Percentiles rank a stretch among this genome's conserved stretches.
Evolutionary conservation across 495 filamentous ascomycete genomes (phyloP).

Genomic region (Entonaema liquescens): DNA sequence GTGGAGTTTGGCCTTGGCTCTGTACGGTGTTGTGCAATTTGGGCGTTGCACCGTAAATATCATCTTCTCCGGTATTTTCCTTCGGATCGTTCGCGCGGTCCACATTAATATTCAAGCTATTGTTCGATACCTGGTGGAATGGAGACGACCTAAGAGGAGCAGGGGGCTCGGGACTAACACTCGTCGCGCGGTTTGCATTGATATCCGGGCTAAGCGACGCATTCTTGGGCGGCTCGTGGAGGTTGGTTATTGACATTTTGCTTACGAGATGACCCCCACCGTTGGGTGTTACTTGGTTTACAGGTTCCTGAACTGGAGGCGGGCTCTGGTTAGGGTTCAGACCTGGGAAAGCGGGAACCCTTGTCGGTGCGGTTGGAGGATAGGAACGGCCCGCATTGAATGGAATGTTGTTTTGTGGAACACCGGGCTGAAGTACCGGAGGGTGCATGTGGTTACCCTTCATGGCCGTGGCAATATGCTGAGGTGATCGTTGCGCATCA

Average conservation of each 20-base stretch:
- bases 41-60: slow-evolving; percentile 59
- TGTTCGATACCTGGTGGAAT: slow-evolving; percentile 41
- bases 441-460: slow-evolving; percentile 11
- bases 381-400: background rate
- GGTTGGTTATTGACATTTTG: slow-evolving; percentile 17
- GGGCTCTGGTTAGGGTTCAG: background rate
- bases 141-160: slow-evolving; percentile 3
- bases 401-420: slow-evolving; percentile 1
- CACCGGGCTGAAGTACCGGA: slow-evolving; percentile 1
- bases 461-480: slow-evolving; percentile 40
- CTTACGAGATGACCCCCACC: slow-evolving; percentile 32
- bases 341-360: background rate
- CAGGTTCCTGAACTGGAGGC: slow-evolving; percentile 21
- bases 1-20: slow-evolving; percentile 1
- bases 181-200: slow-evolving; percentile 41
- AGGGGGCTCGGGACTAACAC: slow-evolving; percentile 48
- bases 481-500: slow-evolving; percentile 20
- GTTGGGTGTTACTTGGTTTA: slow-evolving; percentile 25
- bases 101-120: slow-evolving; percentile 35
- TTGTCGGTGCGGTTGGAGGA: slow-evolving; percentile 6
- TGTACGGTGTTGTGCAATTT: slow-evolving; percentile 14
- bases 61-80: slow-evolving; percentile 42
- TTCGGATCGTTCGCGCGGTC: slow-evolving; percentile 31
- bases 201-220: slow-evolving; percentile 42
- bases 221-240: background rate